A percentile compares a stretch with the other conserved stretches of the same genome.
Evolutionary conservation across 2,329 filamentous ascomycete genomes (phyloP).

Genomic region (Lecanicillium sp.): DNA sequence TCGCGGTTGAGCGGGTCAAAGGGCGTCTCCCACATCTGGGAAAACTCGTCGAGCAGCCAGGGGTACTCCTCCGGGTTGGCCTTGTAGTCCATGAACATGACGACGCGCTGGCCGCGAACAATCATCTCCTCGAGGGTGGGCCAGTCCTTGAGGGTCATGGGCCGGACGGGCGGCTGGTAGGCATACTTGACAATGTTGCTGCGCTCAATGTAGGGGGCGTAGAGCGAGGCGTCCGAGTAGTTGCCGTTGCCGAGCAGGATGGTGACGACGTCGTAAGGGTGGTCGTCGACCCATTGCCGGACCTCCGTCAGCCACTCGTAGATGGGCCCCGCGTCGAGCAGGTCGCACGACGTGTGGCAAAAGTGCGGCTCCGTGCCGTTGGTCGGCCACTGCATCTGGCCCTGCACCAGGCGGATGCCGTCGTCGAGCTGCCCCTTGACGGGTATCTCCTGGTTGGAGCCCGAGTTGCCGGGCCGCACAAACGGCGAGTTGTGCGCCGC

Average conservation of each 20-base stretch:
- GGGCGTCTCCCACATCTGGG: slow-evolving; percentile 83
- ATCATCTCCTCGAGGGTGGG: slow-evolving; percentile 76
- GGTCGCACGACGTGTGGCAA: slow-evolving; percentile 77
- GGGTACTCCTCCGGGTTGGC: slow-evolving; percentile 72
- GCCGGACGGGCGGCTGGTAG: slow-evolving; percentile 64
- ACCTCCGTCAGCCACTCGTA: slow-evolving; percentile 65
- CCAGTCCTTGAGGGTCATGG: slow-evolving; percentile 71
- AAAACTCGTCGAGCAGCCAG: slow-evolving; percentile 83
- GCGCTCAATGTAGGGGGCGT: slow-evolving; percentile 59
- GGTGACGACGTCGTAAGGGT: slow-evolving; percentile 84
- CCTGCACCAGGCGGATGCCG: slow-evolving; percentile 59
- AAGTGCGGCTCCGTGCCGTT: slow-evolving; percentile 55
- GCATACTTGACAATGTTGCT: slow-evolving; percentile 66
- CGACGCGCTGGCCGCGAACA: slow-evolving; percentile 57
- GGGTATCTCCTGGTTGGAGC: slow-evolving; percentile 63
- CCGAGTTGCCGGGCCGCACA: slow-evolving; percentile 59
- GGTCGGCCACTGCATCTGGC: slow-evolving; percentile 51
- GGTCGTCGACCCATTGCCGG: slow-evolving; percentile 60
- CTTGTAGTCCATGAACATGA: slow-evolving; percentile 80
- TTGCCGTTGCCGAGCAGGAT: slow-evolving; percentile 81
- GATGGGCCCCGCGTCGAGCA: slow-evolving; percentile 75
- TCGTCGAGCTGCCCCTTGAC: slow-evolving; percentile 71
- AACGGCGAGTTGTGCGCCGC: slow-evolving; percentile 80
- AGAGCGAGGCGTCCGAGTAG: slow-evolving; percentile 57
- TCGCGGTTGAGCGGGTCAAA: slow-evolving; percentile 59